Percentiles rank a stretch among this genome's conserved stretches.
phyloP scores from a whole-genome alignment of 1,139 yeast species.

The Kazachstania sp. region DNA sequence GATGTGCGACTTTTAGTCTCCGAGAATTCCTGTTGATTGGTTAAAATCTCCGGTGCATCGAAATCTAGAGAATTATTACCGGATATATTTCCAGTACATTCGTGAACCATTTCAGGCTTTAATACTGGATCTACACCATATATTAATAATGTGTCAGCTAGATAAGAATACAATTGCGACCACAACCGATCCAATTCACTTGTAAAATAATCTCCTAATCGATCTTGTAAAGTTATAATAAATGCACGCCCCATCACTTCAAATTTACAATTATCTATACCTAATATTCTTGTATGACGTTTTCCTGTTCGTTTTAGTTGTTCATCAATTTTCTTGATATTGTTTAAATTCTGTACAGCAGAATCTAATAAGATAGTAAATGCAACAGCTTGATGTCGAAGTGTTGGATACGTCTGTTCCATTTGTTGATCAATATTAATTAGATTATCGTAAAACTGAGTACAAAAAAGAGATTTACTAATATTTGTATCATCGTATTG shows the following conservation, averaged over 20 bases:
- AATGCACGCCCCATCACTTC: slow-evolving; percentile 76
- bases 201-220: slow-evolving; percentile 45
- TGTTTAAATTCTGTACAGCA: slow-evolving; percentile 43
- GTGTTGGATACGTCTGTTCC: slow-evolving; percentile 53
- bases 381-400: slow-evolving; percentile 64
- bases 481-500: slow-evolving; percentile 3
- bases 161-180: slow-evolving; percentile 48
- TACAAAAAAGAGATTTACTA: slow-evolving; percentile 10
- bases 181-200: slow-evolving; percentile 53
- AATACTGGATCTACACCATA: slow-evolving; percentile 36
- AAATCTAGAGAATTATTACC: not conserved
- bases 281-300: slow-evolving; percentile 66
- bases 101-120: not conserved
- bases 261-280: slow-evolving; percentile 64
- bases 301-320: slow-evolving; percentile 60
- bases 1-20: not conserved
- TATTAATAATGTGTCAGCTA: slow-evolving; percentile 59
- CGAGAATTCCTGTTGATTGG: not conserved
- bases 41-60: not conserved
- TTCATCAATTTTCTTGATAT: slow-evolving; percentile 43
- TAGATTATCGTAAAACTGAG: slow-evolving; percentile 42
- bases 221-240: slow-evolving; percentile 61
- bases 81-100: not conserved
- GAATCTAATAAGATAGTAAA: slow-evolving; percentile 74
- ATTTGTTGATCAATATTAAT: slow-evolving; percentile 46